Evolutionary conservation across 345 rosid species (phyloP), one percentile per base, ranked within the genome.

Genomic region (Eucalyptus guilfoylei): DNA sequence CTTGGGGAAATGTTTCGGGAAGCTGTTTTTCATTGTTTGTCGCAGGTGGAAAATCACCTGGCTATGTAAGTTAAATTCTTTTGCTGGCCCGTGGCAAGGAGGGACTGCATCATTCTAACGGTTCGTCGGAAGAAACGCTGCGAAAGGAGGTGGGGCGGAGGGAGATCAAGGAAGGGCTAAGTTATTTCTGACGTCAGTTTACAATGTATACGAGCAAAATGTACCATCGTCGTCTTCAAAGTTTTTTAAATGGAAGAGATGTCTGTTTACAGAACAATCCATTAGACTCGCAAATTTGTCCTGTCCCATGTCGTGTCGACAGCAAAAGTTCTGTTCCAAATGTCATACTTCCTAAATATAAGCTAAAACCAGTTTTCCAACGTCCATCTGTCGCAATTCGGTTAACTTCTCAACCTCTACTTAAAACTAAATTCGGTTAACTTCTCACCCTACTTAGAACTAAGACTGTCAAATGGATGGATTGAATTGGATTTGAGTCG

Each of bases 401-500:
- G 8, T 6, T 10, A 24, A 37, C 23, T 37, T 8, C 45, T 37
- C 15, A 7, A 52, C 55, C 9, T 52, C 9, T 52, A 52, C 24
- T 52, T 1, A 52, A 52, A 52, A 50, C 0, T 17, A 50, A 64
- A 30, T 14, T 30, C 4, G 5, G 3, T 14, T 30, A 17, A 64
- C 14, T 30, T 6, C 76, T n/a, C 76, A 45, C 8, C 47, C 47
- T 45, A 45, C 47, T 45, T 45, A 45, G 8, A 45, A 45, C 47
- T 45, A 45, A 16, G 54, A 16, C 0, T 1, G 1, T 52, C 0
- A 19, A 52, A 52, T 19, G 11, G 26, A 19, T 21, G 23, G 1
- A 52, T 52, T 21, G 26, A 52, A 52, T 21, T 1, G 0, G 1
- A 52, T 52, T 19, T 52, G 58, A 21, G 5, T 52, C 5, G 1